Conservation (phyloP, 768 basidiomycete species). For the Amanita thiersii region DNA sequence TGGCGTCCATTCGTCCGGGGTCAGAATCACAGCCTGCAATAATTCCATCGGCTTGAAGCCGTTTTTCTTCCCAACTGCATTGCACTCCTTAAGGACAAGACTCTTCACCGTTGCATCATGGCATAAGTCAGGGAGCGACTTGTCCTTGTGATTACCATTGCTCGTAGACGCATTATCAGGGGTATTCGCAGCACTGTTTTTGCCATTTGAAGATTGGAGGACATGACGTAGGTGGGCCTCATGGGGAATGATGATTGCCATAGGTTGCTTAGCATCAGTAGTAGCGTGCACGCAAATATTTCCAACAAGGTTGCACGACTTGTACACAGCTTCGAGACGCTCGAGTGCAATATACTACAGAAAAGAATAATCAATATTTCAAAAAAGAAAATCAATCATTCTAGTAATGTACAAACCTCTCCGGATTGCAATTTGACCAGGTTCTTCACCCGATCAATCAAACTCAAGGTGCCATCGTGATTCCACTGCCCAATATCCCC, state of each 20-base stretch:
- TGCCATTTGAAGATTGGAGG: constrained; percentile 22
- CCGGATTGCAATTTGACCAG: constrained; percentile 79
- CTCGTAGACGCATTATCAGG: neutral
- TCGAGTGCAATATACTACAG: constrained; percentile 84
- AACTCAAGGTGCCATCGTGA: constrained; percentile 74
- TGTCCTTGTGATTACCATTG: constrained; percentile 25
- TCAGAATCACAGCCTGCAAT: constrained; percentile 69
- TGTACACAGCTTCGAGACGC: constrained; percentile 82
- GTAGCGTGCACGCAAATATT: constrained; percentile 84
- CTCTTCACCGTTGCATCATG: constrained; percentile 42
- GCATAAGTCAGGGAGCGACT: constrained; percentile 48
- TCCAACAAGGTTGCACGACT: constrained; percentile 66
- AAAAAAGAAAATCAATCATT: neutral
- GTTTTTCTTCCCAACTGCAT: constrained; percentile 75
- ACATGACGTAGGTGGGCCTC: constrained; percentile 62
- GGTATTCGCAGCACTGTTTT: constrained; percentile 9
- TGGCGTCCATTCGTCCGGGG: constrained; percentile 86
- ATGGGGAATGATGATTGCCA: constrained; percentile 81
- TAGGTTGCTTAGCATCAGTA: constrained; percentile 69
- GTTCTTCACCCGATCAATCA: constrained; percentile 95
- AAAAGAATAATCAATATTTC: constrained; percentile 8
- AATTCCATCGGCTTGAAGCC: constrained; percentile 77
- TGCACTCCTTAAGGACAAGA: constrained; percentile 70
- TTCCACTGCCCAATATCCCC: constrained; percentile 97
- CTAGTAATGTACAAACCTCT: constrained; percentile 39